phyloP scores from a whole-genome alignment of 2,329 filamentous ascomycete genomes.

The Fusarium albosuccineum region DNA sequence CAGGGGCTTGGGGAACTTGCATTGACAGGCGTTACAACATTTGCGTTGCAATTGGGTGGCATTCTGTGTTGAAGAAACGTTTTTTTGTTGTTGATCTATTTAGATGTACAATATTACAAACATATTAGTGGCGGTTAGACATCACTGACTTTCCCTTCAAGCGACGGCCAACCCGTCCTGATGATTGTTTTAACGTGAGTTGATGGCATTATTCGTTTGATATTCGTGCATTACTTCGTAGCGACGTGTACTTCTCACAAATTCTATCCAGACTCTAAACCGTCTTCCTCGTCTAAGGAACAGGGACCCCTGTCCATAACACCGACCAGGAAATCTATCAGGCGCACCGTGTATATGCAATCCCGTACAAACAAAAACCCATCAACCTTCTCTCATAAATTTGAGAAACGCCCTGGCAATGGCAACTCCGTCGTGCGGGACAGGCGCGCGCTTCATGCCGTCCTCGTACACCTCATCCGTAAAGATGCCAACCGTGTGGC shows the following conservation, averaged over 20 bases:
- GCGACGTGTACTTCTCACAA: constrained; percentile 9
- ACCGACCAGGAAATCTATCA: neutral
- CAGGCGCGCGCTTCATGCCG: constrained; percentile 73
- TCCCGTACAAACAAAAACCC: neutral
- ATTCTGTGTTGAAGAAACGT: neutral
- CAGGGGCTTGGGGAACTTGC: constrained; percentile 19
- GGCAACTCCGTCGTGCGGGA: constrained; percentile 82
- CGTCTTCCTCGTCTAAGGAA: constrained; percentile 6
- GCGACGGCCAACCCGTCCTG: too few relatives aligned
- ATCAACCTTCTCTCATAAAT: constrained; percentile 74
- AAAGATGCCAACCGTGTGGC: constrained; percentile 77
- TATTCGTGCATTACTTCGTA: constrained; percentile 19
- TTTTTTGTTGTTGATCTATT: constrained; percentile 3
- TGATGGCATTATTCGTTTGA: constrained; percentile 17
- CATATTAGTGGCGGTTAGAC: neutral
- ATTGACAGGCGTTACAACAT: constrained; percentile 35
- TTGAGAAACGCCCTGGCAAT: constrained; percentile 81
- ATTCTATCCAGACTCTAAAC: neutral
- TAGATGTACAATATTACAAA: neutral
- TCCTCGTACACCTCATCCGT: constrained; percentile 76
- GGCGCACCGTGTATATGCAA: neutral
- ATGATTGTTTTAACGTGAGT: neutral
- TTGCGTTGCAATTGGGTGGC: constrained; percentile 13
- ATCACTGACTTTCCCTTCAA: neutral
- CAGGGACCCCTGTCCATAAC: neutral